These are phyloP conservation scores for Pilatotrama ljubarskyi DNA, from an alignment of 768 basidiomycete species.

Conservation along the genomic window DNA sequence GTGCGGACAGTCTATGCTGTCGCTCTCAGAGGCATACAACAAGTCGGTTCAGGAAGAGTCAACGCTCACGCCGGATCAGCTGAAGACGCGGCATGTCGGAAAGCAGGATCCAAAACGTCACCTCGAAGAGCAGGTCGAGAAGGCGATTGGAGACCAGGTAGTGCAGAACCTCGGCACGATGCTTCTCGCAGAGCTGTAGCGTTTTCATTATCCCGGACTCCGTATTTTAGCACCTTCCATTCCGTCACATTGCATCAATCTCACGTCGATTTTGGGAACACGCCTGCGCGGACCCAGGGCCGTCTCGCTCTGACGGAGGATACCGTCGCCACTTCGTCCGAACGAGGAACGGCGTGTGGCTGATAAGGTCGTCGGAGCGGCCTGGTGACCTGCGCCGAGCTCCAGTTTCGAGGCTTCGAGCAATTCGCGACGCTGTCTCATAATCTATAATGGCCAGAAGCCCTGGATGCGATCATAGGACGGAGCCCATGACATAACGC, in stretches of 20 bases:
- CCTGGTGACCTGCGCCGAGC: constrained; percentile 9
- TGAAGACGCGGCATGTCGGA: constrained; percentile 96
- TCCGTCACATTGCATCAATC: constrained; percentile 9
- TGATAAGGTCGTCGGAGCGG: constrained; percentile 4
- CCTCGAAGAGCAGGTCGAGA: constrained; percentile 95
- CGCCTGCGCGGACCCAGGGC: not conserved
- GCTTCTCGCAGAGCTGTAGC: constrained; percentile 86
- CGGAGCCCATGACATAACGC: constrained; percentile 11
- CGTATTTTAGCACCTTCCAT: constrained; percentile 9
- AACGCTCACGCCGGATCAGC: constrained; percentile 88
- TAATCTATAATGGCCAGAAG: constrained; percentile 9
- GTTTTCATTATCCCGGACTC: constrained; percentile 22
- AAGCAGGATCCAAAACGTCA: constrained; percentile 99
- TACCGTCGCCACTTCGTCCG: constrained; percentile 2
- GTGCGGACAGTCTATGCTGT: constrained; percentile 77
- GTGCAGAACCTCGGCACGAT: constrained; percentile 95
- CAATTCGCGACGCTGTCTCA: not conserved
- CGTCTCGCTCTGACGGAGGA: not conserved
- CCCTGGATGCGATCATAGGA: constrained; percentile 17
- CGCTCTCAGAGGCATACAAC: constrained; percentile 91
- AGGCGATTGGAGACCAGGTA: constrained; percentile 97
- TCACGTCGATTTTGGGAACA: constrained; percentile 3
- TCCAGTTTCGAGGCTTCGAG: constrained; percentile 4
- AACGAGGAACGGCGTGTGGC: not conserved
- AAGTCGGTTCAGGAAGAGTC: constrained; percentile 98